Conservation (phyloP, 1,139 yeast species). For the Magnusiomyces starmeri region DNA sequence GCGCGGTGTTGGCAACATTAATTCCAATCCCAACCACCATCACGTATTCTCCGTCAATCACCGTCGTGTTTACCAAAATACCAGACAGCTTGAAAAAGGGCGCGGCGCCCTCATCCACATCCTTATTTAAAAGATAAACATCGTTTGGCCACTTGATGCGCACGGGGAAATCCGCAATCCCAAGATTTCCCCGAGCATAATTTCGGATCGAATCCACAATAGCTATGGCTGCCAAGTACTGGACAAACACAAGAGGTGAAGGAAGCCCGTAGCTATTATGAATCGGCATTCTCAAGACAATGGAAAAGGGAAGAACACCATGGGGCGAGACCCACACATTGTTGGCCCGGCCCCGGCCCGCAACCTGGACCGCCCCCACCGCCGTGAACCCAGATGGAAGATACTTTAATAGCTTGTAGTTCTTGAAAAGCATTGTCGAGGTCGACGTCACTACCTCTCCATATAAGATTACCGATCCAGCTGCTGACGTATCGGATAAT, state of each 20-base stretch:
- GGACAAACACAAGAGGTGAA: constrained; percentile 66
- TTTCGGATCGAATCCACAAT: constrained; percentile 67
- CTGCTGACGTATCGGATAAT: constrained; percentile 22
- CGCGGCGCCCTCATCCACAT: constrained; percentile 24
- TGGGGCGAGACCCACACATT: constrained; percentile 92
- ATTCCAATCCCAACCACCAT: constrained; percentile 77
- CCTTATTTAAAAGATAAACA: constrained; percentile 64
- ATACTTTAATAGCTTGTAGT: constrained; percentile 48
- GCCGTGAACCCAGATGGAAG: constrained; percentile 67
- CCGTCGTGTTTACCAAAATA: constrained; percentile 72
- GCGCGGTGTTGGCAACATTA: constrained; percentile 78
- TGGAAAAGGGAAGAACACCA: constrained; percentile 83
- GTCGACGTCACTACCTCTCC: constrained; percentile 92
- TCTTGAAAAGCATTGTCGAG: constrained; percentile 66
- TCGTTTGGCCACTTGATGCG: constrained; percentile 97
- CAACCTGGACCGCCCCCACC: constrained; percentile 77
- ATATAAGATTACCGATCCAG: constrained; percentile 63
- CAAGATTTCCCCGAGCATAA: constrained; percentile 58
- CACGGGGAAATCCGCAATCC: constrained; percentile 52
- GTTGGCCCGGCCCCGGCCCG: constrained; percentile 93
- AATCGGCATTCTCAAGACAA: constrained; percentile 54
- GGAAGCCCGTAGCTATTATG: constrained; percentile 30
- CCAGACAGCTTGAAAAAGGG: constrained; percentile 79
- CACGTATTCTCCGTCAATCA: constrained; percentile 48
- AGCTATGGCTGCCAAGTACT: constrained; percentile 79